Conservation (phyloP, 768 basidiomycete species). For the Pulveroboletus sp. region DNA sequence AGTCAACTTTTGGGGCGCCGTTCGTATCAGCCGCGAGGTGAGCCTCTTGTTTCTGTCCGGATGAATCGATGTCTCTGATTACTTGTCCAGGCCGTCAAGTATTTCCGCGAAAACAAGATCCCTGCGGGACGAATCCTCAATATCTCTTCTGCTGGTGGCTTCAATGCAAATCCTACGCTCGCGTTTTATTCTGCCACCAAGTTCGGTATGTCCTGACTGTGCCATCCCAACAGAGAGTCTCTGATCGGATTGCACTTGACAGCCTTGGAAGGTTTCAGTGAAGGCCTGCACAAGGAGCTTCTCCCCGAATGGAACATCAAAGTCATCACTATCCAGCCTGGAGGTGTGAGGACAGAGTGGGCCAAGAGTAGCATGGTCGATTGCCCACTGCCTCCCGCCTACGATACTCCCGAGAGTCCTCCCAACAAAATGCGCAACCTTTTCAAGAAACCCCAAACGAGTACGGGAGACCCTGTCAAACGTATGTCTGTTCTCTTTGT, state of each 20-base stretch:
- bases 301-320: constrained; percentile 27
- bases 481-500: constrained; percentile 1
- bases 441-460: background rate
- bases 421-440: constrained; percentile 12
- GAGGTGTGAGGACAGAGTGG: constrained; percentile 20
- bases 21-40: constrained; percentile 24
- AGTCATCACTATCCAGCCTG: constrained; percentile 20
- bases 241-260: background rate
- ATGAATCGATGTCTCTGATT: background rate
- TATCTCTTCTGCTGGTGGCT: constrained; percentile 19
- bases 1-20: constrained; percentile 33
- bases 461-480: constrained; percentile 10
- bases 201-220: constrained; percentile 11
- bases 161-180: constrained; percentile 14
- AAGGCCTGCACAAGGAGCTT: constrained; percentile 22
- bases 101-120: constrained; percentile 30
- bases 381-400: constrained; percentile 11
- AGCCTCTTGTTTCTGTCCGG: background rate
- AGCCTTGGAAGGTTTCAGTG: constrained; percentile 29
- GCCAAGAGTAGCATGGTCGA: constrained; percentile 19
- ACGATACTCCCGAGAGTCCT: constrained; percentile 13
- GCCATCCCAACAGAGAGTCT: too few species aligned
- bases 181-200: constrained; percentile 22
- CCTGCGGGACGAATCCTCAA: constrained; percentile 23
- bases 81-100: constrained; percentile 19